Evolutionary conservation across 1,284 basidiomycete species (phyloP).

Genomic region (Puccinia horiana): DNA sequence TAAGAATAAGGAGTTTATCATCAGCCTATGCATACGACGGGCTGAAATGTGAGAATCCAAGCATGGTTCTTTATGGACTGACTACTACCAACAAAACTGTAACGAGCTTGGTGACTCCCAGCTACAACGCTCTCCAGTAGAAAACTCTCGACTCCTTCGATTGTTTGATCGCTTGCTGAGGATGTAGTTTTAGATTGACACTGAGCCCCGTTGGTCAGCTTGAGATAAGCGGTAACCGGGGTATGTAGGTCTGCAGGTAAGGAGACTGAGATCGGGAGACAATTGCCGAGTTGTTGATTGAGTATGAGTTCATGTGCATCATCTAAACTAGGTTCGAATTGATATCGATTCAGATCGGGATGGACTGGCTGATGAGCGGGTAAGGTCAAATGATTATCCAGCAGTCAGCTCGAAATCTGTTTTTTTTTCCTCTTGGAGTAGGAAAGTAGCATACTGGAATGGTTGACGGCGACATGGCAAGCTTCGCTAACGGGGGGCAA

Average conservation of each 20-base stretch:
- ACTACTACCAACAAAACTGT: slow-evolving; percentile 95
- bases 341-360: slow-evolving; percentile 8
- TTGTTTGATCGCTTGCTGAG: slow-evolving; percentile 53
- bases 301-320: slow-evolving; percentile 34
- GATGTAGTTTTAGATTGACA: slow-evolving; percentile 54
- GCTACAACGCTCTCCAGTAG: slow-evolving; percentile 86
- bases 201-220: slow-evolving; percentile 79
- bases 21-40: background rate
- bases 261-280: slow-evolving; percentile 86
- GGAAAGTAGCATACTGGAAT: background rate
- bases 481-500: background rate
- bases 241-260: slow-evolving; percentile 94
- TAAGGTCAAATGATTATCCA: background rate
- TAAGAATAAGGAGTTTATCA: slow-evolving; percentile 56
- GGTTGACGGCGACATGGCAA: slow-evolving; percentile 15
- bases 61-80: slow-evolving; percentile 56
- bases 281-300: slow-evolving; percentile 78
- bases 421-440: background rate
- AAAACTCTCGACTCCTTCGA: slow-evolving; percentile 69
- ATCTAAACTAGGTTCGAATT: slow-evolving; percentile 27
- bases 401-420: background rate
- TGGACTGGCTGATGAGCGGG: background rate
- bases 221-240: slow-evolving; percentile 93
- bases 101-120: slow-evolving; percentile 87
- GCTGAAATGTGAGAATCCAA: background rate